Base-by-base conservation (phyloP, 352 stramenopile species). In the Phytophthora brassicae region DNA sequence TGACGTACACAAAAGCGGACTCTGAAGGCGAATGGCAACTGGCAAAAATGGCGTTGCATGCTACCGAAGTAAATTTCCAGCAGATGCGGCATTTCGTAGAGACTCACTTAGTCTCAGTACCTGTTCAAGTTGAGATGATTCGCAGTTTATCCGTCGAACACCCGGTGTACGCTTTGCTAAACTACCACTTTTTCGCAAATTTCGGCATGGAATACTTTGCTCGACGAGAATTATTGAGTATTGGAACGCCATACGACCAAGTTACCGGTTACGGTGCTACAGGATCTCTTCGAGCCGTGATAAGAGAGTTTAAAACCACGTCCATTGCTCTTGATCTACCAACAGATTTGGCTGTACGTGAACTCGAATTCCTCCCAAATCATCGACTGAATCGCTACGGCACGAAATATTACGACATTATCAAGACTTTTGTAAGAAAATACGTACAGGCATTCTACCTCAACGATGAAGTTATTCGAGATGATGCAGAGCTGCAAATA, bases 401-500 rank as follows among this genome's bases (percentile, higher is more conserved):
- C 41, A 42, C 22, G 3, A 59, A 64, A 23, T 72, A 75, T 64
- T 73, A 70, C 51, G 12, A 64, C 16, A 52, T 52, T 28, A 67
- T 87, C 54, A 64, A 60, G 20, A 51, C n/a, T 2, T 86, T 86
- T 51, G 72, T 84, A 7, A 20, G 13, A 5, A 41, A 66, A n/a
- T 81, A 79, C 20, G n/a, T 86, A 1, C 11, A 41, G 16, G 58
- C 56, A 1, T 86, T 79, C 51, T 84, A 83, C 46, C 4, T 28
- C 12, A 56, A 20, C 2, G 66, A 81, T 3, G 12, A 58, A 2
- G 50, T 50, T 3, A 41, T 82, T 16, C 49, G 6, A 29, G 13
- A 33, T 17, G 77, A 86, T 41, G 46, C 48, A 6, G 77, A 86
- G 48, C 56, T 86, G 16, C 77, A 87, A 42, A 75, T 60, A 16